A percentile compares a stretch with the other conserved stretches of the same genome.
Evolutionary conservation across 352 stramenopile species (phyloP).

Genomic region (Phytophthora sansomeana): DNA sequence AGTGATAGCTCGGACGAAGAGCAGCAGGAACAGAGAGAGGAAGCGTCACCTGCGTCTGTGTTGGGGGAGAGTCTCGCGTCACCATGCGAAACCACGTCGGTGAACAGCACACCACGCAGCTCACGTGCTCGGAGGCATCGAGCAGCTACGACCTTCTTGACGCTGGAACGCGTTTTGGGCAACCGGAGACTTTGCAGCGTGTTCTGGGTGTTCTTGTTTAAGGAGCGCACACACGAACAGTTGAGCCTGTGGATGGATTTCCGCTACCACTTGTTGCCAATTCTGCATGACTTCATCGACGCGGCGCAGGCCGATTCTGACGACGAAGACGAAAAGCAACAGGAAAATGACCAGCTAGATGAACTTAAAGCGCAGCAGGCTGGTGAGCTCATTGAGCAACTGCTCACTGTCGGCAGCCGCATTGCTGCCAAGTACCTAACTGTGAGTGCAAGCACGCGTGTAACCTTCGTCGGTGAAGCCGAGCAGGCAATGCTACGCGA

Average conservation of each 20-base stretch:
- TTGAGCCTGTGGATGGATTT: slow-evolving; percentile 90
- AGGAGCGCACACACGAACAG: slow-evolving; percentile 82
- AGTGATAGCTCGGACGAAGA: slow-evolving; percentile 36
- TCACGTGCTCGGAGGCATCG: slow-evolving; percentile 29
- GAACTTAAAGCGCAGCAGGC: slow-evolving; percentile 38
- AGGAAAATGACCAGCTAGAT: slow-evolving; percentile 35
- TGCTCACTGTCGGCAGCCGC: slow-evolving; percentile 59
- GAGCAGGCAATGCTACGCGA: slow-evolving; percentile 66
- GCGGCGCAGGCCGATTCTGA: slow-evolving; percentile 46
- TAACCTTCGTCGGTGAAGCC: slow-evolving; percentile 77
- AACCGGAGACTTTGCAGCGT: slow-evolving; percentile 86
- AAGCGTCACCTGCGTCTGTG: slow-evolving; percentile 9
- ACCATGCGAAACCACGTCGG: slow-evolving; percentile 9
- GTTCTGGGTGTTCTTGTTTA: slow-evolving; percentile 90
- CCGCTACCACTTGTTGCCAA: slow-evolving; percentile 69
- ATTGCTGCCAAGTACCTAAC: slow-evolving; percentile 75
- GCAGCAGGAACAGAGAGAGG: slow-evolving; percentile 16
- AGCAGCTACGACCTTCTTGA: slow-evolving; percentile 62
- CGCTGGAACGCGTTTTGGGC: slow-evolving; percentile 72
- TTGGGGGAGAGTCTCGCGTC: slow-evolving; percentile 13
- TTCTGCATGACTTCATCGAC: slow-evolving; percentile 66
- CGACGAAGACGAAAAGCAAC: slow-evolving; percentile 35
- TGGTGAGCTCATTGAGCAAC: slow-evolving; percentile 76
- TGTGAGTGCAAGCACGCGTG: slow-evolving; percentile 53
- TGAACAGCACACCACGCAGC: slow-evolving; percentile 28